Percentiles rank a stretch among this genome's conserved stretches.
Conservation (phyloP, 2,329 filamentous ascomycete species). For the Helminthosporium solani region DNA sequence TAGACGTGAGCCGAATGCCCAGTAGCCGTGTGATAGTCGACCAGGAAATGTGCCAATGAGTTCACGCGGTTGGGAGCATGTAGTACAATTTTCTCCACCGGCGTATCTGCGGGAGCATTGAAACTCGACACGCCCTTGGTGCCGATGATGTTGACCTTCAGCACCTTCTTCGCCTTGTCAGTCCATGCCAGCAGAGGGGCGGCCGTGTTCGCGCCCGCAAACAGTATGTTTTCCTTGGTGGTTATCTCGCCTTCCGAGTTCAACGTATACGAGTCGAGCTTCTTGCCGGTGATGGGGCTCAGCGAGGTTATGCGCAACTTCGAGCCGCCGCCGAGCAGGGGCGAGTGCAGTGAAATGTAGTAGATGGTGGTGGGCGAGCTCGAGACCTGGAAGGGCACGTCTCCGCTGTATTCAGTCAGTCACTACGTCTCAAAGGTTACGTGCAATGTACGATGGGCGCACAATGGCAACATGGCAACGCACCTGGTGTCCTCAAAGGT, state of each 20-base stretch:
- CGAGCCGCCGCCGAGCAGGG: slow-evolving; percentile 61
- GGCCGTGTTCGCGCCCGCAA: slow-evolving; percentile 74
- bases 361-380: slow-evolving; percentile 69
- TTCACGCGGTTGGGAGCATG: slow-evolving; percentile 73
- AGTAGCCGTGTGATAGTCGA: slow-evolving; percentile 70
- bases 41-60: slow-evolving; percentile 77
- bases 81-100: slow-evolving; percentile 58
- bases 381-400: slow-evolving; percentile 73
- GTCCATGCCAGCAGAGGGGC: slow-evolving; percentile 76
- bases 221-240: slow-evolving; percentile 64
- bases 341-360: slow-evolving; percentile 72
- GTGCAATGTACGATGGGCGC: no score
- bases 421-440: no score
- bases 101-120: slow-evolving; percentile 43
- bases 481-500: slow-evolving; percentile 66
- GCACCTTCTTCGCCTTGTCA: slow-evolving; percentile 60
- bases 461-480: no score
- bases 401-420: slow-evolving; percentile 53
- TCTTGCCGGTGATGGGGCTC: slow-evolving; percentile 71
- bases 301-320: slow-evolving; percentile 74
- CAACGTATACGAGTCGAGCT: slow-evolving; percentile 69
- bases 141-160: slow-evolving; percentile 70
- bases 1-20: slow-evolving; percentile 84
- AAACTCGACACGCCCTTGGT: slow-evolving; percentile 48
- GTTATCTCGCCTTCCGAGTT: slow-evolving; percentile 73